Conservation (phyloP, 805 yeast species). For the Cyberlindnera japonica region DNA sequence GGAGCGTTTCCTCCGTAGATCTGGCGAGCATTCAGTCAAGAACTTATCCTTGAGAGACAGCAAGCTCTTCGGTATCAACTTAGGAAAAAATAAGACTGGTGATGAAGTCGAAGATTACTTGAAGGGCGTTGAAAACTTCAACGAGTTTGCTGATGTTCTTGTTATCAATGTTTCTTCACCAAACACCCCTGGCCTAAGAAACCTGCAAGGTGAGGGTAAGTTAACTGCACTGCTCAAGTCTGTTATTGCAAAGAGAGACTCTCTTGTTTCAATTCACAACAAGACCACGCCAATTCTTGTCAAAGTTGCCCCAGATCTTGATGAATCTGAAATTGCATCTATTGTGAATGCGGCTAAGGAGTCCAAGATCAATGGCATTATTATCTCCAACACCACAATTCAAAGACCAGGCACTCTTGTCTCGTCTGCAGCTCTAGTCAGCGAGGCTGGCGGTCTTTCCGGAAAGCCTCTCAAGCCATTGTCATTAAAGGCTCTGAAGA, state of each 20-base stretch:
- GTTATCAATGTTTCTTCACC: constrained; percentile 94
- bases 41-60: constrained; percentile 54
- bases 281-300: constrained; percentile 77
- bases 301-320: constrained; percentile 90
- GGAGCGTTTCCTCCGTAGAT: constrained; percentile 32
- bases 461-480: constrained; percentile 88
- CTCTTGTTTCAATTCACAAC: constrained; percentile 37
- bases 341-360: constrained; percentile 77
- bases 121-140: constrained; percentile 77
- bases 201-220: constrained; percentile 73
- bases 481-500: constrained; percentile 64
- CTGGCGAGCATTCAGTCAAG: constrained; percentile 22
- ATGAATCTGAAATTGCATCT: constrained; percentile 73
- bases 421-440: constrained; percentile 43
- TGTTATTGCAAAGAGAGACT: constrained; percentile 70
- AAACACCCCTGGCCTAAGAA: constrained; percentile 92
- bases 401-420: constrained; percentile 67
- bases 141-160: constrained; percentile 81
- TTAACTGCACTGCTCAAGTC: constrained; percentile 61
- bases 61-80: constrained; percentile 72
- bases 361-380: constrained; percentile 84
- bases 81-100: constrained; percentile 91
- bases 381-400: constrained; percentile 88
- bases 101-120: constrained; percentile 87
- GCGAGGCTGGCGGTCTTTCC: constrained; percentile 82